phyloP scores from a whole-genome alignment of 2,329 filamentous ascomycete genomes.

The Leptographium procerum region DNA sequence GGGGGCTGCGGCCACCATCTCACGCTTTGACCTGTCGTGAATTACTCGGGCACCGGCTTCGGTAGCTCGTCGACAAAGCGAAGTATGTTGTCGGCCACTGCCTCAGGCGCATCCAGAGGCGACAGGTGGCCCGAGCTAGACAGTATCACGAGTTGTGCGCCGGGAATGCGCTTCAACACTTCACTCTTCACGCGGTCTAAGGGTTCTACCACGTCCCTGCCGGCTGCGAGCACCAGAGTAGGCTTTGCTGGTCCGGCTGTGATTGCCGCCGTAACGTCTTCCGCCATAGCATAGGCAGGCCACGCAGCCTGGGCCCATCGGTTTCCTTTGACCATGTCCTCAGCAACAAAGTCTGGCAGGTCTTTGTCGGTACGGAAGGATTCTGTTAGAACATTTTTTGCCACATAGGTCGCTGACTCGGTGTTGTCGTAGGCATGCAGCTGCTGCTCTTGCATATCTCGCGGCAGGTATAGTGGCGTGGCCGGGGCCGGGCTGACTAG shows the following conservation, averaged over 20 bases:
- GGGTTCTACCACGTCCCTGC: background rate
- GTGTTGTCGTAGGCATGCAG: background rate
- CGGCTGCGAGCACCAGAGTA: background rate
- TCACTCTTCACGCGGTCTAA: background rate
- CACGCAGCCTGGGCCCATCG: background rate
- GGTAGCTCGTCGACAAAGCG: background rate
- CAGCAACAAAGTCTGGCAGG: background rate
- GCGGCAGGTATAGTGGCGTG: background rate
- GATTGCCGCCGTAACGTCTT: background rate
- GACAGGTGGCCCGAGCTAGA: background rate
- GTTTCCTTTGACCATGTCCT: background rate
- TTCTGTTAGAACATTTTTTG: background rate
- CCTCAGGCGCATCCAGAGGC: background rate
- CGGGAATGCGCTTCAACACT: background rate
- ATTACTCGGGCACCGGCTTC: background rate
- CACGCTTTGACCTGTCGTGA: too few species aligned
- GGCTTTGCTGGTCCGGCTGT: background rate
- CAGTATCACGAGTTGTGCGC: background rate
- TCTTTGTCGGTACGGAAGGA: background rate
- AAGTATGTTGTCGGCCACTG: background rate
- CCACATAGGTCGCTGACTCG: background rate
- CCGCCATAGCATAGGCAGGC: background rate
- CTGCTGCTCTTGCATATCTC: background rate
- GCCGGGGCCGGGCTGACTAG: background rate
- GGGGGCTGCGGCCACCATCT: background rate